Conservation (phyloP, 73 alveolate species). For the Paramecium biaurelia region DNA sequence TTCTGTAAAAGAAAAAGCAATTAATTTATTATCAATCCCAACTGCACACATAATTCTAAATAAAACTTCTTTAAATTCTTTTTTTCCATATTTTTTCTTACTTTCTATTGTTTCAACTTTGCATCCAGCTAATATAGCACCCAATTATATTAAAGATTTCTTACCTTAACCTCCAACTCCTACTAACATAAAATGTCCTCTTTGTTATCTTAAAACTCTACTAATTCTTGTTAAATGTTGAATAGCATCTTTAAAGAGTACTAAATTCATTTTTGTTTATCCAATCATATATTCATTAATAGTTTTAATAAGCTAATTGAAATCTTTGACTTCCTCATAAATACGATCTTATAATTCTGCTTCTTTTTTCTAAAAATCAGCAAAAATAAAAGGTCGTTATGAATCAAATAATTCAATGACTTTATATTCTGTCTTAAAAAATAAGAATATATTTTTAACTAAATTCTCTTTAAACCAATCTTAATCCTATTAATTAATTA, state of each 20-base stretch:
- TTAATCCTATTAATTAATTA: slow-evolving; percentile 70
- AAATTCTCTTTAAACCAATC: slow-evolving; percentile 80
- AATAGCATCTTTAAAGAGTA: slow-evolving; percentile 91
- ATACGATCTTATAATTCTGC: slow-evolving; percentile 83
- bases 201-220: slow-evolving; percentile 87
- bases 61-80: slow-evolving; percentile 88
- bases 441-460: slow-evolving; percentile 73
- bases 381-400: slow-evolving; percentile 73
- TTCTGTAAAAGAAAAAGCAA: slow-evolving; percentile 85
- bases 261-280: slow-evolving; percentile 88
- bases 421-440: slow-evolving; percentile 77
- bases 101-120: slow-evolving; percentile 83
- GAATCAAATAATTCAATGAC: slow-evolving; percentile 73
- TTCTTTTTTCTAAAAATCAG: slow-evolving; percentile 81
- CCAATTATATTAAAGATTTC: slow-evolving; percentile 80
- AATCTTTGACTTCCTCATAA: slow-evolving; percentile 87
- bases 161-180: slow-evolving; percentile 95
- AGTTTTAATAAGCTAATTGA: slow-evolving; percentile 69
- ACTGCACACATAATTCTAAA: slow-evolving; percentile 79
- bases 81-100: slow-evolving; percentile 82
- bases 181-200: slow-evolving; percentile 93
- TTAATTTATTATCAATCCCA: slow-evolving; percentile 87
- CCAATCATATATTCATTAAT: slow-evolving; percentile 83
- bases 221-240: slow-evolving; percentile 89
- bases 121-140: slow-evolving; percentile 86